Conservation (phyloP, 768 basidiomycete genomes). For the Leccinellum albellum region DNA sequence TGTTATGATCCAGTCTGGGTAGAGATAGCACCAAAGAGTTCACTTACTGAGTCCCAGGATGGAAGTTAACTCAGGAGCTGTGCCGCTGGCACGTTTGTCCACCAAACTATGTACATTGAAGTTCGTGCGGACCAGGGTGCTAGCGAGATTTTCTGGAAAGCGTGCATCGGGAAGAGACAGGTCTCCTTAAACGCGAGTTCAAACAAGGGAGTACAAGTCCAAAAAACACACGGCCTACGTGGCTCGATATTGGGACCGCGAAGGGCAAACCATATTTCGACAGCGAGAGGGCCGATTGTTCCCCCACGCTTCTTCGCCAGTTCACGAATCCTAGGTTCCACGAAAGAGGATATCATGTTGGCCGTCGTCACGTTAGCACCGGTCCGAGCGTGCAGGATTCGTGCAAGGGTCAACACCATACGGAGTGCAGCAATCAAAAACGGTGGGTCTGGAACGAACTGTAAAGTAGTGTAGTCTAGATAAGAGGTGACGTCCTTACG, state of each 20-base stretch:
- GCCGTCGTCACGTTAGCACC: too few species aligned
- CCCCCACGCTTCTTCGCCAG: slow-evolving; percentile 8
- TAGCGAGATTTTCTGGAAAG: slow-evolving; percentile 18
- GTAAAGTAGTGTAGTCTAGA: neutral
- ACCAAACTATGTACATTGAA: neutral
- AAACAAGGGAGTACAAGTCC: neutral
- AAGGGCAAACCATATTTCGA: slow-evolving; percentile 17
- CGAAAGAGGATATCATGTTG: neutral
- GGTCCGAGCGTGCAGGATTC: neutral
- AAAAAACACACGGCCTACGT: neutral
- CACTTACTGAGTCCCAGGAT: slow-evolving; percentile 20
- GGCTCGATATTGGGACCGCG: neutral
- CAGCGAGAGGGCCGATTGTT: slow-evolving; percentile 18
- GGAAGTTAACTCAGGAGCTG: neutral
- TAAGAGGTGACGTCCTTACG: slow-evolving; percentile 5
- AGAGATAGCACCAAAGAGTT: neutral
- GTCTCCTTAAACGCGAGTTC: neutral
- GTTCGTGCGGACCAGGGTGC: slow-evolving; percentile 10
- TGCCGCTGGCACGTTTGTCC: neutral
- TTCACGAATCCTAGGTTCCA: slow-evolving; percentile 14
- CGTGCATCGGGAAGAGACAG: slow-evolving; percentile 3
- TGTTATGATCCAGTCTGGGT: neutral
- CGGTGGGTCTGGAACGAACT: slow-evolving; percentile 2
- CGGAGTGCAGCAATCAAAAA: slow-evolving; percentile 16
- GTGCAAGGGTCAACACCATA: slow-evolving; percentile 16